Conservation (phyloP, 352 stramenopile species). For the Pythium sp. region DNA sequence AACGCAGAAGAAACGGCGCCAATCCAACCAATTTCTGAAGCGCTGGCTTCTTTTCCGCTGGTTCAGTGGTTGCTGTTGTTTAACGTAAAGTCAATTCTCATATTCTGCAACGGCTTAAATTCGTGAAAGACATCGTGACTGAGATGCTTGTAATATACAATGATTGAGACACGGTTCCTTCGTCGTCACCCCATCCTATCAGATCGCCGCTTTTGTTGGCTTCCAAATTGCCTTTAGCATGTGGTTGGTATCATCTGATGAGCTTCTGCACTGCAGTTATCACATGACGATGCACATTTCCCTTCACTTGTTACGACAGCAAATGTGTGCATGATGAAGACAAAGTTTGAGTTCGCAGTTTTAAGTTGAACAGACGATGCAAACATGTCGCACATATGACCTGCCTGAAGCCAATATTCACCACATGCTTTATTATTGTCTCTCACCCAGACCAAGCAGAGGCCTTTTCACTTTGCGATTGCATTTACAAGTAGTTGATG, state of each 20-base stretch:
- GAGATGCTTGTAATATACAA: neutral
- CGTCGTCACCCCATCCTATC: neutral
- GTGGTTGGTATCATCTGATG: neutral
- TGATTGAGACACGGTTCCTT: conserved; percentile 10
- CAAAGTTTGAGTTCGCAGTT: neutral
- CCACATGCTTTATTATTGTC: neutral
- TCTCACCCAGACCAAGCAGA: neutral
- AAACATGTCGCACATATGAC: neutral
- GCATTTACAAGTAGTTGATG: neutral
- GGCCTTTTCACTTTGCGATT: neutral
- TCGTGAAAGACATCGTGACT: neutral
- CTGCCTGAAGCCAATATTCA: neutral
- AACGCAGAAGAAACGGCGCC: neutral
- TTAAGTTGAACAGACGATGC: neutral
- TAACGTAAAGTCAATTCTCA: neutral
- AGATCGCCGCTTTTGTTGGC: conserved; percentile 3
- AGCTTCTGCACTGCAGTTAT: neutral
- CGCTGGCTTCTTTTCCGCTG: neutral
- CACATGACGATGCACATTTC: neutral
- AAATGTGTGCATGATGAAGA: neutral
- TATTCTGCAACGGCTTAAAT: neutral
- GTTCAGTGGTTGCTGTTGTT: neutral
- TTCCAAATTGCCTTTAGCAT: conserved; percentile 7
- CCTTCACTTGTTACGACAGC: neutral
- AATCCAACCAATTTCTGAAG: neutral